Base-by-base conservation (phyloP, 2,329 filamentous ascomycete species). In the Stagonosporopsis cucurbitacearum region DNA sequence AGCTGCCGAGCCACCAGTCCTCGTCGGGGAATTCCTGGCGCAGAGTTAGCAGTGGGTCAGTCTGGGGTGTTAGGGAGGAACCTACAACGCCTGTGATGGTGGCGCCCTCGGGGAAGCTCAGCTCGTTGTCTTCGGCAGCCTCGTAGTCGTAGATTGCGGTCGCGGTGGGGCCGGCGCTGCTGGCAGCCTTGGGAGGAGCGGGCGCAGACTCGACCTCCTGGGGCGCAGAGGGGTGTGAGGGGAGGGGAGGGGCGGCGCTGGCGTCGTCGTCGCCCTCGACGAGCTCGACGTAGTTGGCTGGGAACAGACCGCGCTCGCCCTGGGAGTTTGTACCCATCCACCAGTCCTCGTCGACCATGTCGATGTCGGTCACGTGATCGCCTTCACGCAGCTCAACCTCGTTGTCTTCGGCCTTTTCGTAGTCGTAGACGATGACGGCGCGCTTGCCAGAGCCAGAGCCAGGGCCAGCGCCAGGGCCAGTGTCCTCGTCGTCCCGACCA, bases 261-360 rank as follows among this genome's bases (percentile, higher is more conserved):
- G 65, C 71, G 32, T 73, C 75, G n/a, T 74, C 72, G 22, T 85
- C 83, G 22, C 84, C 88, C 35, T 89, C 88, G 32, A 95, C 82
- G 20, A 96, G 76, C 75, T 96, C 92, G 49, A 99, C 94, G 65
- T 99, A 99, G 81, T 97, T 98, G 79, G 91, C 95, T 5, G 95
- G 95, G 82, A 99, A 98, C 32, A 99, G 82, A 43, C 95, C 95
- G 55, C 83, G 88, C 76, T 97, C 92, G 66, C 95, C 95, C 59
- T 82, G 83, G 20, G 84, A 80, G 79, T 98, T 99, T 64, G 89
- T 91, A 39, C 96, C 95, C 85, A 96, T 90, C 95, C 95, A 99
- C 95, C 95, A 99, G 73, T 99, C 94, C 47, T 96, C 90, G 67
- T 98, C 95, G 2, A 99, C 92, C 90, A 96, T 96, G 60, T 98